A percentile compares a stretch with the other conserved stretches of the same genome.
phyloP scores from a whole-genome alignment of 164 flowering plant genomes.

The Malania oleifera region DNA sequence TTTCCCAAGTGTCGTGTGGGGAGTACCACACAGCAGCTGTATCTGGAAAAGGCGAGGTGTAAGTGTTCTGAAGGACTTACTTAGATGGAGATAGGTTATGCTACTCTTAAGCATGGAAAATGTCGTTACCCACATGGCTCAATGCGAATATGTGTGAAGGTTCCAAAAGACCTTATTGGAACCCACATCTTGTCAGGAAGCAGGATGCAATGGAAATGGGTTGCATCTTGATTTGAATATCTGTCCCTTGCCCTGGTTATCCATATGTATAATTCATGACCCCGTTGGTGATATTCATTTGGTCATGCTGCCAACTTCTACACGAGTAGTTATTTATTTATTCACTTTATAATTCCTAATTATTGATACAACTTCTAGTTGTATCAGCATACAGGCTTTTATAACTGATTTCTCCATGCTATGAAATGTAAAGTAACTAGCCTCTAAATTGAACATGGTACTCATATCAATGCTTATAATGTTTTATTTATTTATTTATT shows the following conservation, averaged over 20 bases:
- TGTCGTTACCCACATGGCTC: constrained; percentile 50
- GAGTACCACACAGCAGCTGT: constrained; percentile 98
- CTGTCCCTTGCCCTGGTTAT: constrained; percentile 15
- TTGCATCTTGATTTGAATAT: constrained; percentile 26
- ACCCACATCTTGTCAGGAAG: constrained; percentile 23
- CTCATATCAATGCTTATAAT: too few species aligned
- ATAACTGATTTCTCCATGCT: too few species aligned
- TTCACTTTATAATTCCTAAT: too few species aligned
- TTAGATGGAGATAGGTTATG: constrained; percentile 32
- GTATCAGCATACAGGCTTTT: too few species aligned
- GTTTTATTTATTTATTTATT: too few species aligned
- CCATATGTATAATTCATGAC: neutral
- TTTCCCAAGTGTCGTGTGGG: constrained; percentile 88
- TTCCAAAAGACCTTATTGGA: constrained; percentile 20
- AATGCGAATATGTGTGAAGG: constrained; percentile 18
- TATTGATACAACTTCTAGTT: too few species aligned
- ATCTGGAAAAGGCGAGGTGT: constrained; percentile 94
- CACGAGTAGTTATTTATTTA: too few species aligned
- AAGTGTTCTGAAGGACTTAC: constrained; percentile 53
- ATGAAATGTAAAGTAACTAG: too few species aligned
- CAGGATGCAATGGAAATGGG: constrained; percentile 21
- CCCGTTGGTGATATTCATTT: neutral
- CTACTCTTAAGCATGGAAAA: constrained; percentile 25
- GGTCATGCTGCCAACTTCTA: neutral
- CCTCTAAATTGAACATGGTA: too few species aligned